Percentiles rank a stretch among this genome's conserved stretches.
phyloP scores from a whole-genome alignment of 305 asterid genomes.

The Fraxinus sp. region DNA sequence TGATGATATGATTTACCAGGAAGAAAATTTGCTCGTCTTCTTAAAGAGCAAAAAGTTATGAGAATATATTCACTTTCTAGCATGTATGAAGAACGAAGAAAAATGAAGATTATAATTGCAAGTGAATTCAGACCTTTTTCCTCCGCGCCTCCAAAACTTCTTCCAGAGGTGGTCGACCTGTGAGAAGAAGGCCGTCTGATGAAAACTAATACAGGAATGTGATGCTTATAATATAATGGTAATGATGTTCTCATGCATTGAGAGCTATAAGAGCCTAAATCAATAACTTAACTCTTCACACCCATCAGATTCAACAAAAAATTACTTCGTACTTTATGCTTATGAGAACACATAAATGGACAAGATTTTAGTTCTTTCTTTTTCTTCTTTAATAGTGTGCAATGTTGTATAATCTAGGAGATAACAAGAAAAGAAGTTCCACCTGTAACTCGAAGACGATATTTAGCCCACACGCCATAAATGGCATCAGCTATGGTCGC shows the following conservation, averaged over 20 bases:
- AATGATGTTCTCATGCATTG: neutral
- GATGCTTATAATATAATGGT: neutral
- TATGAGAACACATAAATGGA: neutral
- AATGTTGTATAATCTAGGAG: neutral
- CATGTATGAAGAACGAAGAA: neutral
- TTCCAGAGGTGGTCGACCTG: constrained; percentile 85
- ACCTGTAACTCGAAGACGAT: constrained; percentile 86
- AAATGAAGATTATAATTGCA: neutral
- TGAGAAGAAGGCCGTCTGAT: neutral
- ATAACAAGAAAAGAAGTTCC: neutral
- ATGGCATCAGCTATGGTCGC: constrained; percentile 65
- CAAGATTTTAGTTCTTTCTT: neutral
- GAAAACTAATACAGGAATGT: neutral
- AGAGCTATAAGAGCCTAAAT: neutral
- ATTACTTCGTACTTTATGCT: neutral
- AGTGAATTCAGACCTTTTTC: constrained; percentile 51
- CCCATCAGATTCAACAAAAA: neutral
- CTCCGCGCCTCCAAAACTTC: constrained; percentile 67
- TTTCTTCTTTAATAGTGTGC: neutral
- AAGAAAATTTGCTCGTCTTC: neutral
- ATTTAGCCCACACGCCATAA: constrained; percentile 88
- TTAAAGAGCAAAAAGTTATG: neutral
- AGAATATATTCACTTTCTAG: neutral
- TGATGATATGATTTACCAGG: neutral
- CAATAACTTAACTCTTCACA: neutral